Evolutionary conservation across 176 grass and related monocot species (phyloP).

Genomic region (Triticum dicoccoides): DNA sequence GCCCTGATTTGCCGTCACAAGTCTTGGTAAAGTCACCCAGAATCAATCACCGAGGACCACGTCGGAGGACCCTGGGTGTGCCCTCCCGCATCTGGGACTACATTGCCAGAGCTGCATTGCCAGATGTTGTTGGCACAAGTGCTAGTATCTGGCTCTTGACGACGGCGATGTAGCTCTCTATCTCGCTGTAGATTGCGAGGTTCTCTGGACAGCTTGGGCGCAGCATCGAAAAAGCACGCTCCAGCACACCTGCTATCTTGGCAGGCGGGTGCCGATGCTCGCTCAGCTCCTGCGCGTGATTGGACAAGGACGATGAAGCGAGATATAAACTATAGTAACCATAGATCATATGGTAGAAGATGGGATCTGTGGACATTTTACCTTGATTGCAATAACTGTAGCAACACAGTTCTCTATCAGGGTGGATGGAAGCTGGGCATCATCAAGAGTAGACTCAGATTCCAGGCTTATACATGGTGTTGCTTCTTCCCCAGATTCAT

Average conservation of each 20-base stretch:
- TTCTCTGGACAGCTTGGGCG: conserved; percentile 52
- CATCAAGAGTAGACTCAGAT: background rate
- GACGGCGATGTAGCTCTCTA: conserved; percentile 43
- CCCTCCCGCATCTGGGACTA: background rate
- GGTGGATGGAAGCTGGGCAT: conserved; percentile 17
- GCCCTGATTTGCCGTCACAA: background rate
- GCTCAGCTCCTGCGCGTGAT: conserved; percentile 37
- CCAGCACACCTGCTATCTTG: conserved; percentile 47
- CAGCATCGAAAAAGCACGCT: conserved; percentile 38
- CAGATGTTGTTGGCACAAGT: conserved; percentile 55
- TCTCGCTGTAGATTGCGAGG: conserved; percentile 45
- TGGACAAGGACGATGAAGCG: background rate
- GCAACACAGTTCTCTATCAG: conserved; percentile 53
- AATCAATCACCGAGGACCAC: background rate
- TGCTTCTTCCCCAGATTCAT: conserved; percentile 11
- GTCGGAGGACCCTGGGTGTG: background rate
- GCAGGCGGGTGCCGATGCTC: conserved; percentile 34
- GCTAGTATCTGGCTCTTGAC: conserved; percentile 72
- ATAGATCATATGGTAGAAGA: background rate
- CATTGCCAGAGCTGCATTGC: conserved; percentile 8
- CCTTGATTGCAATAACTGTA: conserved; percentile 52
- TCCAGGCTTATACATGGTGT: background rate
- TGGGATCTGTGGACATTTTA: conserved; percentile 16
- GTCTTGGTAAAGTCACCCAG: background rate
- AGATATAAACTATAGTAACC: background rate